Conservation (phyloP, 768 basidiomycete species). For the Amanita exitialis region DNA sequence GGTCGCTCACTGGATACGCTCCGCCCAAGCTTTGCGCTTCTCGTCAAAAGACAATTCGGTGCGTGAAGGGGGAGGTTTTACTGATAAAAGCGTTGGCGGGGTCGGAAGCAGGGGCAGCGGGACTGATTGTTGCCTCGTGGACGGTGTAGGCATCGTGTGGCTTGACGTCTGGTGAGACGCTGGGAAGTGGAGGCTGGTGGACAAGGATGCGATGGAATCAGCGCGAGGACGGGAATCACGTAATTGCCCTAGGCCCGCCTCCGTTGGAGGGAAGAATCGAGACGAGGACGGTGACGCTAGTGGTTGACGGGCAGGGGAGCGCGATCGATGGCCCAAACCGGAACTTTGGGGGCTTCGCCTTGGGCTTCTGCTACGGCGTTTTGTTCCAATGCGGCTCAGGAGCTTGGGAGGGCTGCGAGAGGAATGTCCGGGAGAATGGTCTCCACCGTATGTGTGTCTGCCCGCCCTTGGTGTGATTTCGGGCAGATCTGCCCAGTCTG, state of each 20-base stretch:
- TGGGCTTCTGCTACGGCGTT: background rate
- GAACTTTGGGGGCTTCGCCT: background rate
- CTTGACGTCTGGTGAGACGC: background rate
- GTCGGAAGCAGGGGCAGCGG: conserved; percentile 13
- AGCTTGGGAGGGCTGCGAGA: background rate
- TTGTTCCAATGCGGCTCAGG: background rate
- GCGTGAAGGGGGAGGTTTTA: conserved; percentile 1
- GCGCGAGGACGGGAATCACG: background rate
- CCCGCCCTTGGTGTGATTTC: background rate
- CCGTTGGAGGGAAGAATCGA: background rate
- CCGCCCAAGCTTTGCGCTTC: conserved; percentile 13
- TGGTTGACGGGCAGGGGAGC: background rate
- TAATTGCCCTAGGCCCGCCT: background rate
- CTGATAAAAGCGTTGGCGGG: conserved; percentile 9
- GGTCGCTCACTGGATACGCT: conserved; percentile 15
- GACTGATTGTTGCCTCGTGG: background rate
- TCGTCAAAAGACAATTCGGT: conserved; percentile 11
- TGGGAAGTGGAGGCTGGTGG: background rate
- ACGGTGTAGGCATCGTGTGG: background rate
- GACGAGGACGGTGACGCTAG: background rate
- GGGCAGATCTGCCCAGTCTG: conserved; percentile 12
- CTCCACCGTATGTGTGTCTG: background rate
- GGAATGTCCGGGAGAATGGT: background rate
- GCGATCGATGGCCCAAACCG: background rate
- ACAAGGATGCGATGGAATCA: conserved; percentile 7